Base-by-base conservation (phyloP, 164 flowering plant genomes). In the Pachysandra terminalis region DNA sequence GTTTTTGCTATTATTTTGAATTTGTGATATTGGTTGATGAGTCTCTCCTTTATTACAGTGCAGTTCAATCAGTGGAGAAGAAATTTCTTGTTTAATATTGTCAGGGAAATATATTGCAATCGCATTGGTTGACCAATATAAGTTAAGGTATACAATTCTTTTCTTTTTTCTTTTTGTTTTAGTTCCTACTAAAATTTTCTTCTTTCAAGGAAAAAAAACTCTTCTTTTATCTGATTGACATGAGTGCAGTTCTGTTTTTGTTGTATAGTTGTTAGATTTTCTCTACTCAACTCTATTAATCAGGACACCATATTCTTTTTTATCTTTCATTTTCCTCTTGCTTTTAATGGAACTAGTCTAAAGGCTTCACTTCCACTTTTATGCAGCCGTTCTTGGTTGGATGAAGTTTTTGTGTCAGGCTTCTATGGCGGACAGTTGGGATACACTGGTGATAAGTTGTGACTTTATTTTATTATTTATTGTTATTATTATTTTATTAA, bases 41-140 rank as follows among this genome's bases (percentile, higher is more conserved):
- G 74, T 65, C 69, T 68, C 59, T 55, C 51, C n/a, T 63, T 63
- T 76, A 70, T 64, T 81, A 82, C 97, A 95, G 99, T 82, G 91
- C 88, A 88, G 96, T 79, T 89, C 94, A 61, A 80, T 95, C 56
- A 81, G 86, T 71, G 71, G 73, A 67, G 78, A 86, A 71, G 93
- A 96, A 64, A 82, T 96, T 63, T 85, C 90, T 53, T 58, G 73
- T 58, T 70, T 88, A 72, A 85, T 95, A 56, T 80, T 87, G 69
- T 89, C 96, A 9, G 98, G 96, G 61, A 85, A 82, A 58, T 89
- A 82, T 74, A 75, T 95, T 69, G 96, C 89, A 9, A 87, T 96
- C 78, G 95, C 87, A n/a, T 82, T 93, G 74, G 97, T 96, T 77
- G 98, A 96, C 75, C 96, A 92, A 65, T 77, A 82, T 74, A 88